Base-by-base conservation (phyloP, 768 basidiomycete genomes). In the Suillus occidentalis region DNA sequence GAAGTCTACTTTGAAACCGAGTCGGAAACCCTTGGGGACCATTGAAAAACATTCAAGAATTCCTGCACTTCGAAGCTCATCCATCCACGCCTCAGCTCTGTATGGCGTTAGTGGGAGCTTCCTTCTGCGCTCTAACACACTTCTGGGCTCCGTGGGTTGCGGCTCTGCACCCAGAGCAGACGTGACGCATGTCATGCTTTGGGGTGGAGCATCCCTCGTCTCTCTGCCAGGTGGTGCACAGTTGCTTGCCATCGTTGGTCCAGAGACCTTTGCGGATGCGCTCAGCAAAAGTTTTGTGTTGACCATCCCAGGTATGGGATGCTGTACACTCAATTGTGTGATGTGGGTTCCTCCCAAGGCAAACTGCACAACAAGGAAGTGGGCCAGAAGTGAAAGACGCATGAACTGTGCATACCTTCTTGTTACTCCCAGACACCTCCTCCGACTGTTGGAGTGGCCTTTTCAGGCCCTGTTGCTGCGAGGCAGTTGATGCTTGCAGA, bases 41-140 rank as follows among this genome's bases (percentile, higher is more conserved):
- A 58, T 40, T 31, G 2, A 3, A 28, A 61, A 67, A 22, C 18
- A 36, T 14, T 16, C 14, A 4, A 2, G 14, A 4, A 40, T 3
- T 40, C 39, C 39, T 3, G 14, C 13, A 4, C 4, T 14, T 1
- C 1, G 4, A 14, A 40, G 14, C 14, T 40, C 39, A 6, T 6
- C 13, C 12, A 13, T 14, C 39, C 39, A 67, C 2, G 55, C 43
- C 1, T 65, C 60, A 25, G 37, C 31, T 22, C 42, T 61, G 53
- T 67, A 67, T 1, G 66, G 66, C 2, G 66, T 67, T 37, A 31
- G 28, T 2, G 61, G 25, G 5, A 31, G 7, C 31, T 1, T 14
- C 34, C 12, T 53, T 67, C 66, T 67, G 66, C 34, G 61, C 55
- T 6, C 37, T 37, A 67, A 52, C 64, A 49, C 66, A 67, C 25